A percentile compares a stretch with the other conserved stretches of the same genome.
Evolutionary conservation across 2,329 filamentous ascomycete genomes (phyloP).

Genomic region (Davidsoniella virescens): DNA sequence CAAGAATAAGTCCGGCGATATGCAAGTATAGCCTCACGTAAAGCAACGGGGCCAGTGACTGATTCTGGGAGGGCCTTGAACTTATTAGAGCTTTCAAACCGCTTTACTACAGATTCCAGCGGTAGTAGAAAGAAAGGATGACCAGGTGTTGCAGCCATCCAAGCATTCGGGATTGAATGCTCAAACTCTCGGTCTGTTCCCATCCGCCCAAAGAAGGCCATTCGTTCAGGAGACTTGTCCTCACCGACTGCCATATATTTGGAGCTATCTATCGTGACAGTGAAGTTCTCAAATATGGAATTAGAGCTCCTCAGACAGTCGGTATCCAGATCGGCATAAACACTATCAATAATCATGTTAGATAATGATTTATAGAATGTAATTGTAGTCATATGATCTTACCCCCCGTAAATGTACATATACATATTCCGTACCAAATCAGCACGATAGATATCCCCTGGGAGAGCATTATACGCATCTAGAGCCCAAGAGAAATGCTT

Average conservation of each 20-base stretch:
- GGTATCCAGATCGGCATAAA: conserved; percentile 21
- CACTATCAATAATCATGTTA: conserved; percentile 11
- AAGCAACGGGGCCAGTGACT: conserved; percentile 14
- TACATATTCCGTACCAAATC: conserved; percentile 21
- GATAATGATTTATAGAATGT: background rate
- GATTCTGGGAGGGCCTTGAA: conserved; percentile 8
- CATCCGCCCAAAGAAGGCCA: conserved; percentile 21
- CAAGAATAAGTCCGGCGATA: conserved; percentile 10
- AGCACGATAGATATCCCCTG: conserved; percentile 20
- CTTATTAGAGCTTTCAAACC: background rate
- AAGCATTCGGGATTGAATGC: conserved; percentile 23
- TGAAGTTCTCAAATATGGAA: conserved; percentile 16
- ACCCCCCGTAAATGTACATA: conserved; percentile 24
- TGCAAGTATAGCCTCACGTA: conserved; percentile 12
- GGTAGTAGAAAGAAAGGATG: conserved; percentile 21
- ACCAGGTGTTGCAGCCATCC: conserved; percentile 22
- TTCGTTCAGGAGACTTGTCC: conserved; percentile 2
- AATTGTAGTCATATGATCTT: conserved; percentile 3
- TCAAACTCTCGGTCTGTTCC: conserved; percentile 17
- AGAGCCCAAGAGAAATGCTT: conserved; percentile 20
- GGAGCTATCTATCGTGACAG: conserved; percentile 3
- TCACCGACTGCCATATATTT: background rate
- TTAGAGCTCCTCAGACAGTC: conserved; percentile 19
- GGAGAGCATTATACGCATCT: conserved; percentile 18
- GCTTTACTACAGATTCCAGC: conserved; percentile 14